Evolutionary conservation across 2,329 filamentous ascomycete genomes (phyloP).

Genomic region (Aspergillus vadensis): DNA sequence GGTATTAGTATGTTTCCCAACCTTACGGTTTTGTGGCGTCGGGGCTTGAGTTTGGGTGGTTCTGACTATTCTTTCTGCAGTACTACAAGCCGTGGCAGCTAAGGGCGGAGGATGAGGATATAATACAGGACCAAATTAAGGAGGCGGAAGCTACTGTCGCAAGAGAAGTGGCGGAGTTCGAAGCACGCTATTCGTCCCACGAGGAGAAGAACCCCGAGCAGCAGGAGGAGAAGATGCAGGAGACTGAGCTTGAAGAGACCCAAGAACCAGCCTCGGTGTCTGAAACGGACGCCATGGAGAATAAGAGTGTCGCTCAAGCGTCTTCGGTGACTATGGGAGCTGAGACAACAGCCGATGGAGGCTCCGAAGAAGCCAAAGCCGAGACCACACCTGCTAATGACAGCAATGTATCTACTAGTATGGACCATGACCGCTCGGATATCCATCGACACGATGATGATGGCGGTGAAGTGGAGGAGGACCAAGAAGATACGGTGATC

Average conservation of each 20-base stretch:
- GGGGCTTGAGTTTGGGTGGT: neutral
- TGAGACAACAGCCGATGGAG: slow-evolving; percentile 24
- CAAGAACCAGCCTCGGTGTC: slow-evolving; percentile 24
- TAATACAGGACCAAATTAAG: slow-evolving; percentile 69
- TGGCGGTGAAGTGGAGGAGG: slow-evolving; percentile 74
- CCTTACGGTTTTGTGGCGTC: neutral
- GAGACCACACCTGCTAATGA: slow-evolving; percentile 34
- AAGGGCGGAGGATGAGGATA: slow-evolving; percentile 66
- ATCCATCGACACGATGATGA: slow-evolving; percentile 63
- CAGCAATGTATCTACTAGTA: slow-evolving; percentile 21
- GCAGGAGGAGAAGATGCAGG: slow-evolving; percentile 24
- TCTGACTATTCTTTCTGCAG: slow-evolving; percentile 48
- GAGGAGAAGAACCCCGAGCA: slow-evolving; percentile 22
- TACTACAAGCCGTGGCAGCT: slow-evolving; percentile 85
- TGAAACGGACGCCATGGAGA: slow-evolving; percentile 22
- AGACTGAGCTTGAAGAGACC: slow-evolving; percentile 20
- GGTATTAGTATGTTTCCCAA: slow-evolving; percentile 63
- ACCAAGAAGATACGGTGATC: slow-evolving; percentile 87
- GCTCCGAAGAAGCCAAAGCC: slow-evolving; percentile 15
- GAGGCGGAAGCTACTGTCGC: slow-evolving; percentile 65
- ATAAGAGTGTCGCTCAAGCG: slow-evolving; percentile 50
- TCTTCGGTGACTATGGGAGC: slow-evolving; percentile 35
- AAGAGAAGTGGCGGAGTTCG: slow-evolving; percentile 66
- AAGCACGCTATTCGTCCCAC: slow-evolving; percentile 47
- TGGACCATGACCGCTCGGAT: slow-evolving; percentile 45